These are phyloP conservation scores for Grosmannia clavigera DNA, from an alignment of 2,329 filamentous ascomycete genomes.

Conservation along the genomic window DNA sequence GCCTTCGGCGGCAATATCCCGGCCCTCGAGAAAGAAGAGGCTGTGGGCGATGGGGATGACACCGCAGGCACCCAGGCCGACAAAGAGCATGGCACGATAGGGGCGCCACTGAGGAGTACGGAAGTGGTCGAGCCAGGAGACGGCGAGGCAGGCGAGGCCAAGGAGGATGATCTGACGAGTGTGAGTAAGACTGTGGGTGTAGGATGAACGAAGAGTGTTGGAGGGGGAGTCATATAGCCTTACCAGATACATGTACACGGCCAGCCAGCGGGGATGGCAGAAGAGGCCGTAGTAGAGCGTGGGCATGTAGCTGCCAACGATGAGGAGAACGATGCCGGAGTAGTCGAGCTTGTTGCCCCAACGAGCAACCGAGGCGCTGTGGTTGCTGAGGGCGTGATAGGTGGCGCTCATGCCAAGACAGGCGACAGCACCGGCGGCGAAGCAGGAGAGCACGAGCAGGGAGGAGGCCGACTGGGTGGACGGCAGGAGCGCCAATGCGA, in stretches of 20 bases:
- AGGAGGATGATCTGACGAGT: slow-evolving; percentile 57
- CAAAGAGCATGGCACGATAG: slow-evolving; percentile 81
- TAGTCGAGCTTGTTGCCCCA: slow-evolving; percentile 94
- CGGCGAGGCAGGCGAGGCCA: slow-evolving; percentile 61
- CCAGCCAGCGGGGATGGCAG: slow-evolving; percentile 52
- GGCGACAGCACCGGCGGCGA: slow-evolving; percentile 60
- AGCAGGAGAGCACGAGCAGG: slow-evolving; percentile 62
- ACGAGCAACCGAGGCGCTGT: slow-evolving; percentile 63
- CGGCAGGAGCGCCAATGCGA: neutral
- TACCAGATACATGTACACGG: slow-evolving; percentile 64
- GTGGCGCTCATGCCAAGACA: slow-evolving; percentile 74
- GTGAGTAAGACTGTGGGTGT: neutral
- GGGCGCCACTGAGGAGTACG: slow-evolving; percentile 73
- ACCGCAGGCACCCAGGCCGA: slow-evolving; percentile 73
- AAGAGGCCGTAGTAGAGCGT: slow-evolving; percentile 80
- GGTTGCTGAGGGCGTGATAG: slow-evolving; percentile 77
- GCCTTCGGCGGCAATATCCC: neutral
- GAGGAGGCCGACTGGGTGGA: slow-evolving; percentile 31
- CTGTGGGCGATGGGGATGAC: slow-evolving; percentile 76
- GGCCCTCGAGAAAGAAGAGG: slow-evolving; percentile 21
- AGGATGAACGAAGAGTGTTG: neutral
- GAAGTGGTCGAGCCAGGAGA: slow-evolving; percentile 72
- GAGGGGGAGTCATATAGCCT: slow-evolving; percentile 17
- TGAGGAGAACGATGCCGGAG: slow-evolving; percentile 81
- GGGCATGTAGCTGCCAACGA: slow-evolving; percentile 83